phyloP scores from a whole-genome alignment of 495 filamentous ascomycete species.

The Hyaloscypha finlandica region DNA sequence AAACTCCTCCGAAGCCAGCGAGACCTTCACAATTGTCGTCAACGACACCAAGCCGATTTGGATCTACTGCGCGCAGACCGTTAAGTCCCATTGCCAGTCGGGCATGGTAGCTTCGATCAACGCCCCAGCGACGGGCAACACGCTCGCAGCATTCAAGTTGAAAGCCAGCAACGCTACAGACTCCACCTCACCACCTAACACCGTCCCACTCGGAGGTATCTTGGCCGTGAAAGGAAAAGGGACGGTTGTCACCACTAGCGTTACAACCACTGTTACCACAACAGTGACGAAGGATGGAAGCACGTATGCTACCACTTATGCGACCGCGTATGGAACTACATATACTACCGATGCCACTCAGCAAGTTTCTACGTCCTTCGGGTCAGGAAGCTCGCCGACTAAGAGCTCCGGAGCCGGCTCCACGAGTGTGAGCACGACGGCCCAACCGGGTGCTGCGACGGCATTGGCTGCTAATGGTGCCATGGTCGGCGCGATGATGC shows the following conservation, averaged over 20 bases:
- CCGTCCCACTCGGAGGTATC: slow-evolving; percentile 37
- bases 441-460: background rate
- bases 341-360: slow-evolving; percentile 3
- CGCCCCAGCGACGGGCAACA: slow-evolving; percentile 33
- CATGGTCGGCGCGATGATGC: background rate
- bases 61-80: slow-evolving; percentile 60
- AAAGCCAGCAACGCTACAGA: slow-evolving; percentile 39
- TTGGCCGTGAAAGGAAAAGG: slow-evolving; percentile 15
- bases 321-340: slow-evolving; percentile 9
- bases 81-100: slow-evolving; percentile 61
- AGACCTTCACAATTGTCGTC: slow-evolving; percentile 60
- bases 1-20: slow-evolving; percentile 42
- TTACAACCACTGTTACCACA: slow-evolving; percentile 5
- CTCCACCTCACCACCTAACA: slow-evolving; percentile 38
- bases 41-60: slow-evolving; percentile 67
- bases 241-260: background rate
- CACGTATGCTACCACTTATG: slow-evolving; percentile 16
- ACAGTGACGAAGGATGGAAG: background rate
- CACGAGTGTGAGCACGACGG: background rate
- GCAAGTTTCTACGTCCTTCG: too few species aligned
- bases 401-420: background rate
- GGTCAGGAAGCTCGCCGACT: too few species aligned
- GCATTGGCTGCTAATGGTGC: background rate
- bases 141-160: slow-evolving; percentile 39
- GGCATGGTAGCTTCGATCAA: slow-evolving; percentile 56